Conservation (phyloP, 805 yeast genomes). For the Wickerhamiella cacticola region DNA sequence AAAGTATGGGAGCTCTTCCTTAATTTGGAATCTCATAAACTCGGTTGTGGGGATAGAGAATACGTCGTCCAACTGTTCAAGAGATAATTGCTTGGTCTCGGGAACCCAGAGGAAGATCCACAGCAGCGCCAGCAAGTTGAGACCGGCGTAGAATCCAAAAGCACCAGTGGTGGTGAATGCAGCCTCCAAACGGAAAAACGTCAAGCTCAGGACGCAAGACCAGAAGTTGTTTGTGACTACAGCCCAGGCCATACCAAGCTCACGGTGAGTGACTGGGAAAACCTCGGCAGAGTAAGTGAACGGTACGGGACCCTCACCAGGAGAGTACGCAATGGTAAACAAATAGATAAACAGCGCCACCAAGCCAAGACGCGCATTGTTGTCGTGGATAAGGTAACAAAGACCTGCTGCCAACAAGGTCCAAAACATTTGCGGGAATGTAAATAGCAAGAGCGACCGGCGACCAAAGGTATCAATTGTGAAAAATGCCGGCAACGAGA, state of each 20-base stretch:
- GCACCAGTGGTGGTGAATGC: constrained; percentile 74
- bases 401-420: constrained; percentile 42
- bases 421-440: constrained; percentile 49
- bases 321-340: constrained; percentile 60
- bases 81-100: constrained; percentile 58
- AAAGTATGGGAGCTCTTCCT: constrained; percentile 18
- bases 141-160: constrained; percentile 77
- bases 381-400: constrained; percentile 54
- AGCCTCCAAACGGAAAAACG: constrained; percentile 62
- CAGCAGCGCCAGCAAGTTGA: constrained; percentile 67
- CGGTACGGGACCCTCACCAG: constrained; percentile 85
- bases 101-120: constrained; percentile 42
- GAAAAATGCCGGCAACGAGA: constrained; percentile 72
- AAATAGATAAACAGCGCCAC: constrained; percentile 64
- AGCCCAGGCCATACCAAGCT: constrained; percentile 24
- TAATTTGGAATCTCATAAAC: constrained; percentile 42
- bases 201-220: constrained; percentile 50
- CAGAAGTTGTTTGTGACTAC: constrained; percentile 42
- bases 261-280: constrained; percentile 22
- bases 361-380: constrained; percentile 45
- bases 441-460: constrained; percentile 42
- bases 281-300: constrained; percentile 70
- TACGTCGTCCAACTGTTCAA: constrained; percentile 67
- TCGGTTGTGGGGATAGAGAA: constrained; percentile 43
- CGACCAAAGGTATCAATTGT: constrained; percentile 73